These are phyloP conservation scores for Hyphopichia fennica DNA, from an alignment of 1,139 yeast species.

Conservation along the genomic window DNA sequence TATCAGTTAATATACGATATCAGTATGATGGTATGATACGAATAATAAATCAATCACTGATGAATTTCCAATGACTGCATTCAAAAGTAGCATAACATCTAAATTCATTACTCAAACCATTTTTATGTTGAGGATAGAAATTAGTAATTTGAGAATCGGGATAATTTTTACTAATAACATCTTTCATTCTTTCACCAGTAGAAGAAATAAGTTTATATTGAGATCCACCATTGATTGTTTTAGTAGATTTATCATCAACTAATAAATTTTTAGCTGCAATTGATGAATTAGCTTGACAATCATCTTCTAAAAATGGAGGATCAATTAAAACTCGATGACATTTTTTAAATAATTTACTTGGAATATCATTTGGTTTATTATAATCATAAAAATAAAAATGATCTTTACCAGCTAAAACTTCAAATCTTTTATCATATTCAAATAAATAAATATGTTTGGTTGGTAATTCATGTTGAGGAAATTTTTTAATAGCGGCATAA, in stretches of 20 bases:
- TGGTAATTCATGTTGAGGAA: slow-evolving; percentile 53
- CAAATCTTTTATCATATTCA: slow-evolving; percentile 78
- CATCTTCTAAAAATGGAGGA: slow-evolving; percentile 83
- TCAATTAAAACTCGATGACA: slow-evolving; percentile 79
- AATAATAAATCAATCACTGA: background rate
- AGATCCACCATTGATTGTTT: slow-evolving; percentile 39
- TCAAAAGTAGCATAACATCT: slow-evolving; percentile 81
- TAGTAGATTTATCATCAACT: slow-evolving; percentile 34
- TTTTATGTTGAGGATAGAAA: slow-evolving; percentile 77
- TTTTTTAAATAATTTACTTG: slow-evolving; percentile 56
- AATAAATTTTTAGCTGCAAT: slow-evolving; percentile 65
- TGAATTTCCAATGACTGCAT: slow-evolving; percentile 37
- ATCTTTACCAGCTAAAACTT: slow-evolving; percentile 64
- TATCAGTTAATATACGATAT: too few relatives aligned
- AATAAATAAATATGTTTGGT: slow-evolving; percentile 69
- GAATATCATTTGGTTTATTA: slow-evolving; percentile 62
- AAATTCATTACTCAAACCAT: slow-evolving; percentile 85
- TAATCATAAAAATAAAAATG: slow-evolving; percentile 76
- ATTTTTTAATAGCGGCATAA: slow-evolving; percentile 72
- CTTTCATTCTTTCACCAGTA: slow-evolving; percentile 86
- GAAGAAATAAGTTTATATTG: slow-evolving; percentile 63
- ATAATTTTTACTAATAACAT: slow-evolving; percentile 57
- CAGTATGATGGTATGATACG: background rate
- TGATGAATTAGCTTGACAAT: slow-evolving; percentile 77
- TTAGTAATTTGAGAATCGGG: slow-evolving; percentile 64